Percentiles rank a stretch among this genome's conserved stretches.
These are phyloP conservation scores for Suillus decipiens DNA, from an alignment of 768 basidiomycete species.

Conservation along the genomic window DNA sequence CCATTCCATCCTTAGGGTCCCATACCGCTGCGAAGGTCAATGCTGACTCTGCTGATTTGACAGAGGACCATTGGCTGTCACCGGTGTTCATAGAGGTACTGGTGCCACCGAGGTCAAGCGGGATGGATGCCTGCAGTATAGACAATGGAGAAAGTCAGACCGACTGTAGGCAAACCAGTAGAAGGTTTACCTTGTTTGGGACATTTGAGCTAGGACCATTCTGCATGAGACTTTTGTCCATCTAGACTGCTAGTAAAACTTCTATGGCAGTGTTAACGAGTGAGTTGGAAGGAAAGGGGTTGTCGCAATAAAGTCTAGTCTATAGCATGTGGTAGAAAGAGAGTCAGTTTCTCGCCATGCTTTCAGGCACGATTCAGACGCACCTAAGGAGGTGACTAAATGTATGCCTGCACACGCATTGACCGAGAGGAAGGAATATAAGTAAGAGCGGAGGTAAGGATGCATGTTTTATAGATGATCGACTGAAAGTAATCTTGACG, in stretches of 20 bases:
- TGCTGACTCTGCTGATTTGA: conserved; percentile 55
- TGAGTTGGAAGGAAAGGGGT: not conserved
- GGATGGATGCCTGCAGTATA: conserved; percentile 22
- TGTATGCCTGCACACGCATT: conserved; percentile 27
- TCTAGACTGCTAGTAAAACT: not conserved
- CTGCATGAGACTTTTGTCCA: not conserved
- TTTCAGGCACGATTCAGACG: not conserved
- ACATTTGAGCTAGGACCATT: not conserved
- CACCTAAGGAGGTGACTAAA: conserved; percentile 15
- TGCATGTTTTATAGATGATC: conserved; percentile 26
- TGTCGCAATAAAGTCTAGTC: not conserved
- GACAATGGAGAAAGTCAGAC: not conserved
- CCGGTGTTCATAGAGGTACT: conserved; percentile 11
- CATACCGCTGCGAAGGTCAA: conserved; percentile 62
- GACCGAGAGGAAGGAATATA: conserved; percentile 7
- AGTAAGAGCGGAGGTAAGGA: conserved; percentile 11
- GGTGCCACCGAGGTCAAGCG: conserved; percentile 22
- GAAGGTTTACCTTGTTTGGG: conserved; percentile 20
- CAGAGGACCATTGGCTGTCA: conserved; percentile 53
- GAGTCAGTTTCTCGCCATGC: not conserved
- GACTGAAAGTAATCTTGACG: conserved; percentile 10
- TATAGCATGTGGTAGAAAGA: not conserved
- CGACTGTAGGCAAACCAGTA: not conserved
- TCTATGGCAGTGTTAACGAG: not conserved
- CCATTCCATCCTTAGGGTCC: conserved; percentile 58